A percentile compares a stretch with the other conserved stretches of the same genome.
phyloP scores from a whole-genome alignment of 2,329 filamentous ascomycete species.

The Aspergillus sp. region DNA sequence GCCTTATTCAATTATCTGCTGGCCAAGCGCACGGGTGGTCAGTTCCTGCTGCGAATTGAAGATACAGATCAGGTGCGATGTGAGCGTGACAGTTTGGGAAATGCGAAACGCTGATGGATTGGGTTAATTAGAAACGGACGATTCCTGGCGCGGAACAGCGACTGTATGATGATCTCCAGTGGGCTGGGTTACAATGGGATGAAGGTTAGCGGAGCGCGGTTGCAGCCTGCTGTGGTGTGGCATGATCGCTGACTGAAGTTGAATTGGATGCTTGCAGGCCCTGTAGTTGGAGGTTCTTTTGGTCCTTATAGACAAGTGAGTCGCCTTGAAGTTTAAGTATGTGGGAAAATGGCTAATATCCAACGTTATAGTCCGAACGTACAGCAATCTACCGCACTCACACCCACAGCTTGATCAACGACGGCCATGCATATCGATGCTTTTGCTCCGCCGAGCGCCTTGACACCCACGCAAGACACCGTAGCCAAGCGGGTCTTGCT shows the following conservation, averaged over 20 bases:
- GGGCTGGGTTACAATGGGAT: slow-evolving; percentile 90
- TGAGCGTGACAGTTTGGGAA: not conserved
- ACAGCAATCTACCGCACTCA: slow-evolving; percentile 70
- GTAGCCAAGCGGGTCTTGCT: slow-evolving; percentile 58
- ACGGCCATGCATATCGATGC: slow-evolving; percentile 82
- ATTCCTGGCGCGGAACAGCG: slow-evolving; percentile 75
- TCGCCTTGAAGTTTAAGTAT: no score
- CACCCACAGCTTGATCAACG: slow-evolving; percentile 65
- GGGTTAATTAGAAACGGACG: slow-evolving; percentile 67
- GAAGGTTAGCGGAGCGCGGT: slow-evolving; percentile 60
- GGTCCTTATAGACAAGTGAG: slow-evolving; percentile 82
- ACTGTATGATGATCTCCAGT: slow-evolving; percentile 76
- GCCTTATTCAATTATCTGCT: slow-evolving; percentile 94
- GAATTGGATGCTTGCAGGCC: slow-evolving; percentile 53
- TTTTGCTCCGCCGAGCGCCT: slow-evolving; percentile 80
- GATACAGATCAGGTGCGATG: slow-evolving; percentile 82
- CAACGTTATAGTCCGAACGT: slow-evolving; percentile 67
- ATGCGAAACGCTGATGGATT: slow-evolving; percentile 20
- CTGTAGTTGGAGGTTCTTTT: slow-evolving; percentile 74
- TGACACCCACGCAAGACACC: slow-evolving; percentile 63
- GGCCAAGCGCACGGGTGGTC: slow-evolving; percentile 81
- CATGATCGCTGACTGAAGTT: not conserved
- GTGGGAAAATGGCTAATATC: not conserved
- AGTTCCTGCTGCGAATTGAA: slow-evolving; percentile 88
- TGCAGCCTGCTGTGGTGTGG: slow-evolving; percentile 10